A percentile compares a stretch with the other conserved stretches of the same genome.
Conservation (phyloP, 352 stramenopile genomes). For the Phytopythium kandeliae region DNA sequence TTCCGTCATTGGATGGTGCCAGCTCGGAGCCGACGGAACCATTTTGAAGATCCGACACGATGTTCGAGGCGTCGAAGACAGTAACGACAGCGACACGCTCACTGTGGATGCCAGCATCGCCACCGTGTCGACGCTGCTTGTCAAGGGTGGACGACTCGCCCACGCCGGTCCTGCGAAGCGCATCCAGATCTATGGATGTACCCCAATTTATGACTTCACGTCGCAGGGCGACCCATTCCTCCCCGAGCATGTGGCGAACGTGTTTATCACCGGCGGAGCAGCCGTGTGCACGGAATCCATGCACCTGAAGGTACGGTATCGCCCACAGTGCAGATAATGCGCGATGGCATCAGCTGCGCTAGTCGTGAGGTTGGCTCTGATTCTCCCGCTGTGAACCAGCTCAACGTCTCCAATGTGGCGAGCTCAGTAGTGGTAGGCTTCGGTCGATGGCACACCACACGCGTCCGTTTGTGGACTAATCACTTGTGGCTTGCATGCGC, state of each 20-base stretch:
- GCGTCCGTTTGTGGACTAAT: no score
- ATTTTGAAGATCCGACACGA: slow-evolving; percentile 57
- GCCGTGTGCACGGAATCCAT: slow-evolving; percentile 52
- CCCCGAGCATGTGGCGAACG: slow-evolving; percentile 39
- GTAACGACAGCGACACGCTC: slow-evolving; percentile 1
- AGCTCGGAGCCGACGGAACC: slow-evolving; percentile 71
- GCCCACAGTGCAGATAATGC: no score
- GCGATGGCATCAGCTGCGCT: no score
- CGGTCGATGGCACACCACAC: no score
- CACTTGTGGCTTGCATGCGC: no score
- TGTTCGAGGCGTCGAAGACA: slow-evolving; percentile 10
- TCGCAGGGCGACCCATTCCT: slow-evolving; percentile 44
- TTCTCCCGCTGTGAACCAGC: slow-evolving; percentile 10
- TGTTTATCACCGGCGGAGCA: slow-evolving; percentile 67
- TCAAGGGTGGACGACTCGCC: slow-evolving; percentile 51
- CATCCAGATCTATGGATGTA: slow-evolving; percentile 73
- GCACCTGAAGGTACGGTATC: slow-evolving; percentile 34
- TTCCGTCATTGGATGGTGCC: slow-evolving; percentile 56
- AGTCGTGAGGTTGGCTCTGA: not conserved
- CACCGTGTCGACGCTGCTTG: slow-evolving; percentile 34
- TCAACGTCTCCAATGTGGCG: slow-evolving; percentile 26
- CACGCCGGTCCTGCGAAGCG: slow-evolving; percentile 48
- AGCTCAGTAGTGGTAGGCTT: slow-evolving; percentile 40
- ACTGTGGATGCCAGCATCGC: not conserved
- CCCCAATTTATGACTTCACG: slow-evolving; percentile 56